phyloP scores from a whole-genome alignment of 306 rosid species.

The Macrotyloma uniflorum region DNA sequence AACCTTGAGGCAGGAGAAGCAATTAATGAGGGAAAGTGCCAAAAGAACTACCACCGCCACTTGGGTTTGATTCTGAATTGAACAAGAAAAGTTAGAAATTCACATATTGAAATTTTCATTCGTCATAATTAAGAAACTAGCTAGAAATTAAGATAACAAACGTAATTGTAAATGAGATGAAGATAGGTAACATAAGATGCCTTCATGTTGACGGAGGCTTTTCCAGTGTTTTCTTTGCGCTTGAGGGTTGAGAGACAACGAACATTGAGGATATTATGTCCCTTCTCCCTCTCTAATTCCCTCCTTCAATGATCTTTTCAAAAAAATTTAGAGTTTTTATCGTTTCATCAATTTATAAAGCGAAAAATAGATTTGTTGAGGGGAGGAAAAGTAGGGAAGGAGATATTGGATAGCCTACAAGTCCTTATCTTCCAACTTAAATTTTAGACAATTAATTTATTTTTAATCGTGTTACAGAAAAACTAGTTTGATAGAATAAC shows the following conservation, averaged over 20 bases:
- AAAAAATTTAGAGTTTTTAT: not conserved
- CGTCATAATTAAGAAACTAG: too few species aligned
- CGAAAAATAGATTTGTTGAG: constrained; percentile 5
- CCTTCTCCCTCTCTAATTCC: not conserved
- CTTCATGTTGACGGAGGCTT: constrained; percentile 26
- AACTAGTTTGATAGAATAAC: too few species aligned
- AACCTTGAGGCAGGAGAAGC: constrained; percentile 59
- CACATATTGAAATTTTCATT: not conserved
- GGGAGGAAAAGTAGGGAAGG: constrained; percentile 10
- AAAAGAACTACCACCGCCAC: constrained; percentile 44
- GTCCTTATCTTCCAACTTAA: not conserved
- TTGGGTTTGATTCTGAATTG: not conserved
- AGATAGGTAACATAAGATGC: constrained; percentile 24
- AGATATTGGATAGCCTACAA: not conserved
- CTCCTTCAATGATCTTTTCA: not conserved
- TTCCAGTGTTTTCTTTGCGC: not conserved
- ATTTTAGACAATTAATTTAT: not conserved
- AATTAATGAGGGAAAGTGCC: constrained; percentile 44
- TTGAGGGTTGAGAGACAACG: not conserved
- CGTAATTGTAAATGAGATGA: not conserved
- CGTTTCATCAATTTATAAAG: constrained; percentile 4
- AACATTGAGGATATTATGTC: not conserved
- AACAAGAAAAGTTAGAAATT: not conserved
- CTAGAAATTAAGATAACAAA: not conserved
- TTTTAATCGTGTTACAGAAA: too few species aligned